Evolutionary conservation across 2,329 filamentous ascomycete species (phyloP).

Genomic region (Botrytis elliptica): DNA sequence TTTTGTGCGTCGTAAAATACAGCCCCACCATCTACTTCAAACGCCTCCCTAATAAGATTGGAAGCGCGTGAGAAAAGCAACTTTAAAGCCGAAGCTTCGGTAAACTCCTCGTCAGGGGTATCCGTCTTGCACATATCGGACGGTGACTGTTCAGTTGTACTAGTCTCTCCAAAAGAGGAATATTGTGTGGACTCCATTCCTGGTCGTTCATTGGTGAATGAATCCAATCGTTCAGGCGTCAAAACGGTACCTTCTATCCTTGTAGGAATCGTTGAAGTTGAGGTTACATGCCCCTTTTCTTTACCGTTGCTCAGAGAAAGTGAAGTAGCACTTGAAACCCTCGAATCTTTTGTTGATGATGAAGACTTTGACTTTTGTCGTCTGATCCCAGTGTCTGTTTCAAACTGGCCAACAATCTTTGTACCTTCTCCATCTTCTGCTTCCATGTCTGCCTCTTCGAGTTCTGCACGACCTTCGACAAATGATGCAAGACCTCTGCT

Average conservation of each 20-base stretch:
- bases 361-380: constrained; percentile 28
- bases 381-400: constrained; percentile 27
- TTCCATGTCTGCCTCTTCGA: constrained; percentile 36
- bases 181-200: constrained; percentile 25
- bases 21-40: constrained; percentile 39
- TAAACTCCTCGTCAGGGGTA: constrained; percentile 27
- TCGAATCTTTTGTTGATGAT: constrained; percentile 24
- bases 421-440: constrained; percentile 34
- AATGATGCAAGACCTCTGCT: constrained; percentile 54
- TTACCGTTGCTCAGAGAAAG: constrained; percentile 25
- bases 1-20: constrained; percentile 39
- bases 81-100: constrained; percentile 34
- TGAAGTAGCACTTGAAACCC: constrained; percentile 21
- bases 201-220: constrained; percentile 19
- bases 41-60: constrained; percentile 39
- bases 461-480: constrained; percentile 46
- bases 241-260: constrained; percentile 29
- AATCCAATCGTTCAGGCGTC: constrained; percentile 6
- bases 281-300: constrained; percentile 32
- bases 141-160: constrained; percentile 28
- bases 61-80: constrained; percentile 37
- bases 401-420: constrained; percentile 36
- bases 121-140: constrained; percentile 14
- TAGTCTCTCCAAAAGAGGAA: constrained; percentile 27
- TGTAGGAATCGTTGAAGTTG: constrained; percentile 24